Percentiles rank a stretch among this genome's conserved stretches.
These are phyloP conservation scores for Sarocladium brachiariae DNA, from an alignment of 2,329 filamentous ascomycete species.

Conservation along the genomic window DNA sequence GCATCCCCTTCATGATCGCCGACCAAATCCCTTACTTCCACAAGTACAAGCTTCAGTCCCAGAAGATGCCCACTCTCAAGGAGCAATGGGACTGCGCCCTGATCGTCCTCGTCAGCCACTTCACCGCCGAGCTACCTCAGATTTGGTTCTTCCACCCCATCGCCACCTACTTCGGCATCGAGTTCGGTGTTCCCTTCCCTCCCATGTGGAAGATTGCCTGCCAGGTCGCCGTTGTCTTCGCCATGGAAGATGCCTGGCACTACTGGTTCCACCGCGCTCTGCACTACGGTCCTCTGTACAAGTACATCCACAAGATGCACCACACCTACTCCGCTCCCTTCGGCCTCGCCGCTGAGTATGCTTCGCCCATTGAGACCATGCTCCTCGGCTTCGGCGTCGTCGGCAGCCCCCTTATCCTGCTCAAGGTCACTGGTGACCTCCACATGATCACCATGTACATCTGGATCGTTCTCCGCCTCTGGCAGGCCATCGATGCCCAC, in stretches of 20 bases:
- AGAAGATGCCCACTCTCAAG: slow-evolving; percentile 83
- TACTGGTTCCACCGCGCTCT: slow-evolving; percentile 93
- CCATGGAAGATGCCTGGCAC: slow-evolving; percentile 95
- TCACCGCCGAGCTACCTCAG: slow-evolving; percentile 95
- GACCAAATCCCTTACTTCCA: slow-evolving; percentile 82
- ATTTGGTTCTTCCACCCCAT: slow-evolving; percentile 99
- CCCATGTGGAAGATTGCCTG: slow-evolving; percentile 76
- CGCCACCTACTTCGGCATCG: slow-evolving; percentile 85
- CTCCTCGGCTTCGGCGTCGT: slow-evolving; percentile 84
- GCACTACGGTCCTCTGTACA: slow-evolving; percentile 94
- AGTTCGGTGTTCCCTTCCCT: slow-evolving; percentile 85
- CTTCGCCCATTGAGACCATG: slow-evolving; percentile 95
- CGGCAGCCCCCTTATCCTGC: slow-evolving; percentile 75
- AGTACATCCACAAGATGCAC: slow-evolving; percentile 96
- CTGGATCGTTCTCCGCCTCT: slow-evolving; percentile 88
- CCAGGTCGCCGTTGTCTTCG: slow-evolving; percentile 90
- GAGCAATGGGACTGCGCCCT: slow-evolving; percentile 94
- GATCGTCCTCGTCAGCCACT: slow-evolving; percentile 89
- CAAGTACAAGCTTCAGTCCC: slow-evolving; percentile 86
- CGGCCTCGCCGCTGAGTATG: slow-evolving; percentile 93
- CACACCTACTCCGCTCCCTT: slow-evolving; percentile 98
- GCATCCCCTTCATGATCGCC: slow-evolving; percentile 86
- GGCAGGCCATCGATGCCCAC: slow-evolving; percentile 97
- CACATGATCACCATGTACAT: slow-evolving; percentile 97
- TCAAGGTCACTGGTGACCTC: slow-evolving; percentile 73